phyloP scores from a whole-genome alignment of 495 filamentous ascomycete species.

The Jackrogersella minutella region DNA sequence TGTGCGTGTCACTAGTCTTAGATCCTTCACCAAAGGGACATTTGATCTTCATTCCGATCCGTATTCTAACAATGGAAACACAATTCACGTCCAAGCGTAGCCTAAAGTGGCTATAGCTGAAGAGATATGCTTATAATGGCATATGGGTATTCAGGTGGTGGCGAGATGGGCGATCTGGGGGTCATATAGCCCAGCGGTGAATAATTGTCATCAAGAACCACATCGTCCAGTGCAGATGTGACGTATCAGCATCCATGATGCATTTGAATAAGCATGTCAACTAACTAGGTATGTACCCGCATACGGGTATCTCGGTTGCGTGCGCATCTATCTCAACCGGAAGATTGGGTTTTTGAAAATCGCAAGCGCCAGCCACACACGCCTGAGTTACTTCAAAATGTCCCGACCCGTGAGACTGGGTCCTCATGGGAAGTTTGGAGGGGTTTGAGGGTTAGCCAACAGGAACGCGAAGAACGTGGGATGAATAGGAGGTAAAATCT shows the following conservation, averaged over 20 bases:
- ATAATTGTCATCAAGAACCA: conserved; percentile 38
- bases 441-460: conserved; percentile 15
- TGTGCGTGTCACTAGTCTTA: conserved; percentile 39
- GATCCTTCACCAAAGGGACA: conserved; percentile 30
- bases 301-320: conserved; percentile 20
- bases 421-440: conserved; percentile 21
- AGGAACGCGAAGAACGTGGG: conserved; percentile 8
- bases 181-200: conserved; percentile 31
- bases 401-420: conserved; percentile 12
- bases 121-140: conserved; percentile 35
- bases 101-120: conserved; percentile 45
- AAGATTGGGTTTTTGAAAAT: conserved; percentile 12
- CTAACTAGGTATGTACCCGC: conserved; percentile 9
- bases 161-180: conserved; percentile 33
- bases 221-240: conserved; percentile 28
- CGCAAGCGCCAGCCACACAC: conserved; percentile 21
- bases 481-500: conserved; percentile 11
- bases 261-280: conserved; percentile 26
- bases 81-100: conserved; percentile 9
- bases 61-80: conserved; percentile 5
- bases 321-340: conserved; percentile 19
- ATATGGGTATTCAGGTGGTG: conserved; percentile 36
- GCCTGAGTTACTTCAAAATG: conserved; percentile 15
- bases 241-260: conserved; percentile 36
- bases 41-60: conserved; percentile 19